Evolutionary conservation across 2,329 filamentous ascomycete genomes (phyloP).

Genomic region (Phialemonium atrogriseum): DNA sequence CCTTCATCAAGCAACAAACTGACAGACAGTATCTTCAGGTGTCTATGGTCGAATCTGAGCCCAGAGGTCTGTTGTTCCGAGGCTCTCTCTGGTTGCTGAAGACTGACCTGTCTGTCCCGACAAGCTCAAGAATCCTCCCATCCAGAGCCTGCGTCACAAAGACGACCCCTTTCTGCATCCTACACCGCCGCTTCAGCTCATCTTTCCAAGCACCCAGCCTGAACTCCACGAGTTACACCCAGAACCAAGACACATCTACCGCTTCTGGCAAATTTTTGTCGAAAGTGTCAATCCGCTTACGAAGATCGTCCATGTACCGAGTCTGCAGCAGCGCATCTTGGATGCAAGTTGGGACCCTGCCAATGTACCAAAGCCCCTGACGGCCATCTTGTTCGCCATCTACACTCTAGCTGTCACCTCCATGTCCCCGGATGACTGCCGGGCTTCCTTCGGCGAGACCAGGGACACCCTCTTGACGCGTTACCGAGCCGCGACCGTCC

Average conservation of each 20-base stretch:
- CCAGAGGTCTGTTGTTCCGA: neutral
- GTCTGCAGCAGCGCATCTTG: slow-evolving; percentile 19
- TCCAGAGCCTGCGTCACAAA: too few species aligned
- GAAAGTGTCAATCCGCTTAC: slow-evolving; percentile 22
- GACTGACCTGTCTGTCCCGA: too few species aligned
- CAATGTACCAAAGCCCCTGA: slow-evolving; percentile 9
- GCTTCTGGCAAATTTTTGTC: slow-evolving; percentile 23
- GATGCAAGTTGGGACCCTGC: slow-evolving; percentile 19
- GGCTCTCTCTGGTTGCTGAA: neutral
- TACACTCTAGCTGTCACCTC: slow-evolving; percentile 19
- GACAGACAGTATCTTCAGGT: slow-evolving; percentile 1
- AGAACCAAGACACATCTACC: slow-evolving; percentile 20
- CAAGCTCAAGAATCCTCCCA: too few species aligned
- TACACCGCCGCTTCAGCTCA: too few species aligned
- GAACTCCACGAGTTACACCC: slow-evolving; percentile 14
- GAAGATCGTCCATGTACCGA: slow-evolving; percentile 24
- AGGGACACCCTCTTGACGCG: slow-evolving; percentile 10
- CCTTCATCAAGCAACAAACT: too few species aligned
- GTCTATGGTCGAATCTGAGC: slow-evolving; percentile 3
- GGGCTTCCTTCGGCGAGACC: slow-evolving; percentile 8
- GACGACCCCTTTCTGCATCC: too few species aligned
- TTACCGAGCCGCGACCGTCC: slow-evolving; percentile 16
- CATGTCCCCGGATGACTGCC: slow-evolving; percentile 11
- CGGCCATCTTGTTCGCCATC: slow-evolving; percentile 18
- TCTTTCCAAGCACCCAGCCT: neutral